Evolutionary conservation across 306 rosid species (phyloP).

Genomic region (Cercis canadensis): DNA sequence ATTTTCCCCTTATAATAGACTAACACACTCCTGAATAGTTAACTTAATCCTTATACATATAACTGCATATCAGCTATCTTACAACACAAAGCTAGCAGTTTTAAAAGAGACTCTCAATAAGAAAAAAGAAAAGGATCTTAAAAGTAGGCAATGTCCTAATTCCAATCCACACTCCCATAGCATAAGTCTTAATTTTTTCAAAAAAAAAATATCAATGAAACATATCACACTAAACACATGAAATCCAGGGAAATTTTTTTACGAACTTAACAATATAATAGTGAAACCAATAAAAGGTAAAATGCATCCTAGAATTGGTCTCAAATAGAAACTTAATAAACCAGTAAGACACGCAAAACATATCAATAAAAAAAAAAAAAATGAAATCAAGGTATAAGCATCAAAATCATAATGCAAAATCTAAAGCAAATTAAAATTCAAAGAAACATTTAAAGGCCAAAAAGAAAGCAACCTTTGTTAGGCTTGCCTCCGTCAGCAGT

Average conservation of each 20-base stretch:
- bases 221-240: background rate
- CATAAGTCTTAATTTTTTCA: background rate
- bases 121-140: background rate
- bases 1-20: background rate
- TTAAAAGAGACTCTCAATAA: background rate
- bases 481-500: constrained; percentile 28
- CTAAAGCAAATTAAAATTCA: constrained; percentile 19
- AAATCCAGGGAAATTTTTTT: background rate
- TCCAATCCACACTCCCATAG: background rate
- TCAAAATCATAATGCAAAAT: constrained; percentile 3
- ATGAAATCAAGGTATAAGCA: background rate
- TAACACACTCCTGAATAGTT: background rate
- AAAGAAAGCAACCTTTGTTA: constrained; percentile 45
- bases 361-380: background rate
- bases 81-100: background rate
- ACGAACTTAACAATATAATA: background rate
- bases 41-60: background rate
- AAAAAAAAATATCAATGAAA: background rate
- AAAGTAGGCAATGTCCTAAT: background rate
- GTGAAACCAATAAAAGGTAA: background rate
- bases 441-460: background rate
- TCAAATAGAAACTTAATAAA: background rate
- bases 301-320: background rate
- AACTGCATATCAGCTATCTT: background rate
- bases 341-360: constrained; percentile 14